Evolutionary conservation across 345 rosid species (phyloP), one percentile per base, ranked within the genome.

Genomic region (Citrus mangshanensis): DNA sequence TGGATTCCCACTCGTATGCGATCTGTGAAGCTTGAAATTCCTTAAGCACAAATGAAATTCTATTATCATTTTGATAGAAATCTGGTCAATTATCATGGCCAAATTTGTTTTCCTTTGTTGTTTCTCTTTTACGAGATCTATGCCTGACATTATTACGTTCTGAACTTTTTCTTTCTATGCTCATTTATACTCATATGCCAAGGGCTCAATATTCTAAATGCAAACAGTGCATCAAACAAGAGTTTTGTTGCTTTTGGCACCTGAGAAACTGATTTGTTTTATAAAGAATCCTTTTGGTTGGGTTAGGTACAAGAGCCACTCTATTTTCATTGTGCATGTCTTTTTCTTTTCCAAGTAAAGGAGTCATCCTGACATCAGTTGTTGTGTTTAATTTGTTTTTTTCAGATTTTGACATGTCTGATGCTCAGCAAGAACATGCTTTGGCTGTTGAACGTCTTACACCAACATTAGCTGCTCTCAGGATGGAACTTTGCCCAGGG

Each of bases 381-480:
- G 7, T 75, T 74, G 18, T 22, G 34, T 12, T 74, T 32, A 19
- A 19, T 64, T 69, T 37, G 27, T 19, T 74, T 60, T 75, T 75
- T 67, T 74, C 84, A 92, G 99, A 92, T 76, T 94, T 96, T 77
- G 97, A 96, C 80, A 86, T 96, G 93, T 91, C 97, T 72, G 97
- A 94, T 87, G 94, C 87, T 28, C 99, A 94, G 82, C 91, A 93
- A 88, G 97, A 93, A 40, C 99, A 96, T 84, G 95, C 97, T 80
- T 82, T 94, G 89, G 94, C 93, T 38, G 91, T 96, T 75, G 98
- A 96, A 72, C 88, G 83, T 73, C 91, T 91, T 64, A 89, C 93
- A 42, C 95, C 97, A 6, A 88, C 93, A 85, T 84, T 96, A 82
- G 92, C 93, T 79, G 95, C 93, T 62, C 84, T 94, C 2, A 88